phyloP scores from a whole-genome alignment of 495 filamentous ascomycete species.

The Parathielavia hyrcaniae region DNA sequence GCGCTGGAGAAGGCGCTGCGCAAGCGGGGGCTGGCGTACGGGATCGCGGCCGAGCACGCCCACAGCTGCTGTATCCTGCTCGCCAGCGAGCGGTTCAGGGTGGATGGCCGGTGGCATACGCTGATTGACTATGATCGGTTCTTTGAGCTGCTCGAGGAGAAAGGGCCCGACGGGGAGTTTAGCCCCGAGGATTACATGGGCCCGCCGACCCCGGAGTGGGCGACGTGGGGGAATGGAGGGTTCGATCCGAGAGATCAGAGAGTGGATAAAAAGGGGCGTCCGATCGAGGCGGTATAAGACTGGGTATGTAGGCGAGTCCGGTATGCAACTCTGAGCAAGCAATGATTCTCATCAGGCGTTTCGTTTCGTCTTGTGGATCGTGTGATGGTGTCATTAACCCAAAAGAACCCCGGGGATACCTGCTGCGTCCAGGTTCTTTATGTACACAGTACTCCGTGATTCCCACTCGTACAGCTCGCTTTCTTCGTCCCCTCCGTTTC shows the following conservation, averaged over 20 bases:
- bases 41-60: slow-evolving; percentile 88
- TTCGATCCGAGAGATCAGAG: slow-evolving; percentile 87
- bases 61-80: slow-evolving; percentile 90
- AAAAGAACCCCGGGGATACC: slow-evolving; percentile 2
- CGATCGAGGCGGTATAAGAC: slow-evolving; percentile 34
- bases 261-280: slow-evolving; percentile 68
- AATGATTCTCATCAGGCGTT: no score
- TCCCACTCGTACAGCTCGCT: slow-evolving; percentile 1
- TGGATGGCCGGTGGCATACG: slow-evolving; percentile 79
- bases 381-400: slow-evolving; percentile 3
- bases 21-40: slow-evolving; percentile 67
- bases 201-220: slow-evolving; percentile 81
- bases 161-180: slow-evolving; percentile 59
- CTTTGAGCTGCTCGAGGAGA: slow-evolving; percentile 73
- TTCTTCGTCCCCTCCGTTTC: not conserved
- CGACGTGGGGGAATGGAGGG: slow-evolving; percentile 85
- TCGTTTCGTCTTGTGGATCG: no score
- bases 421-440: slow-evolving; percentile 1
- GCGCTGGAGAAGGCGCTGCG: slow-evolving; percentile 61
- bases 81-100: slow-evolving; percentile 66
- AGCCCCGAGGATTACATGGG: slow-evolving; percentile 86
- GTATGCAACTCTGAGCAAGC: not conserved
- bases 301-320: not conserved
- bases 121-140: slow-evolving; percentile 84
- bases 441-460: slow-evolving; percentile 7